Percentiles rank a stretch among this genome's conserved stretches.
Conservation (phyloP, 2,329 filamentous ascomycete genomes). For the Hortaea werneckii region DNA sequence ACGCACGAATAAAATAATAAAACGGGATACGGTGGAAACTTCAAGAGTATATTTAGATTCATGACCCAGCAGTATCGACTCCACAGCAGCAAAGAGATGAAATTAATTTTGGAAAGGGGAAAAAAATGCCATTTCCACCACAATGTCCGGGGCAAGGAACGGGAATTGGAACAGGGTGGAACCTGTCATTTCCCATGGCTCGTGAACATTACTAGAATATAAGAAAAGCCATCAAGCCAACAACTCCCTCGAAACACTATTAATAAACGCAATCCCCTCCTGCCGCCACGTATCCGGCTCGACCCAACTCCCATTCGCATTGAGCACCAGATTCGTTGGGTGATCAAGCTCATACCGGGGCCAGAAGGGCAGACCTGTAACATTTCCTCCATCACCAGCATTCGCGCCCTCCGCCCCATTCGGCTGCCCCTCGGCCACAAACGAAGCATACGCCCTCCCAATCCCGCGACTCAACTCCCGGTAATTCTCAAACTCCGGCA, state of each 20-base stretch:
- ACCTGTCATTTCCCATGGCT: no score
- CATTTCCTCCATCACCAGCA: not conserved
- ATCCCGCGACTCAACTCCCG: slow-evolving; percentile 18
- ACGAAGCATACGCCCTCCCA: slow-evolving; percentile 3
- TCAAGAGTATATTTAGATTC: no score
- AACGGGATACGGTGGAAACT: no score
- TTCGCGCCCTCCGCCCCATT: not conserved
- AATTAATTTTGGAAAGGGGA: no score
- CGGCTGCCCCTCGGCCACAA: not conserved
- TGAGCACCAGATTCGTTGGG: slow-evolving; percentile 34
- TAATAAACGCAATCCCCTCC: slow-evolving; percentile 36
- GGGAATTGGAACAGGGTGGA: no score
- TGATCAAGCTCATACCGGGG: slow-evolving; percentile 29
- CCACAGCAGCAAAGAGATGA: no score
- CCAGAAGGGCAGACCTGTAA: slow-evolving; percentile 24
- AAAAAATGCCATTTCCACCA: no score
- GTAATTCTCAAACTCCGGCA: slow-evolving; percentile 31
- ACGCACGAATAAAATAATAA: no score
- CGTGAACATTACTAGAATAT: no score
- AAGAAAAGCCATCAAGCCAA: not conserved
- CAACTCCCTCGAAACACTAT: slow-evolving; percentile 7
- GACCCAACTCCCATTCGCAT: slow-evolving; percentile 31
- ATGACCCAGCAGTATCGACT: no score
- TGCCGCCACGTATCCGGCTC: slow-evolving; percentile 37
- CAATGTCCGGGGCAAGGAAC: no score